Conservation (phyloP, 2,329 filamentous ascomycete genomes). For the Rhynchosporium agropyri region DNA sequence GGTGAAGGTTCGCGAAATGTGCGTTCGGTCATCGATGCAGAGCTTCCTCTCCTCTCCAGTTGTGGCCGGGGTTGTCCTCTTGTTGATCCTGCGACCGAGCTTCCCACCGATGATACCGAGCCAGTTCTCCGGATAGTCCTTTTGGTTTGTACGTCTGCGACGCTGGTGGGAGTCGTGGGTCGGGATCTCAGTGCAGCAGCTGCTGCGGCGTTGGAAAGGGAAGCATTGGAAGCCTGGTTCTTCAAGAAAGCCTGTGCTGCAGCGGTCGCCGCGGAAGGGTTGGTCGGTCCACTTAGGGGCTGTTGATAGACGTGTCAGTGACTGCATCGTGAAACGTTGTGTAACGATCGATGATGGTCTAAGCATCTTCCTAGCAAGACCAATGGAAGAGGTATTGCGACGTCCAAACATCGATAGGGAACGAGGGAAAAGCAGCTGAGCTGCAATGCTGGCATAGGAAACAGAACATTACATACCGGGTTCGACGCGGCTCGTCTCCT, state of each 20-base stretch:
- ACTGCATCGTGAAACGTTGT: constrained; percentile 16
- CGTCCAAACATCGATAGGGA: constrained; percentile 23
- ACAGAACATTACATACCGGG: constrained; percentile 42
- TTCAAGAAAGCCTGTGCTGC: constrained; percentile 80
- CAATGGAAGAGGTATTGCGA: constrained; percentile 31
- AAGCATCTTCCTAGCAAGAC: constrained; percentile 20
- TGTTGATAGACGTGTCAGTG: constrained; percentile 44
- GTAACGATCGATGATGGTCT: constrained; percentile 14
- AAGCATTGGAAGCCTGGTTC: constrained; percentile 62
- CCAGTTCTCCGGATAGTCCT: constrained; percentile 73
- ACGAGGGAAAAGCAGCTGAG: constrained; percentile 6
- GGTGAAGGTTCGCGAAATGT: constrained; percentile 82
- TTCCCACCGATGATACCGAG: constrained; percentile 70
- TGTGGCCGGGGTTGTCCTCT: constrained; percentile 45
- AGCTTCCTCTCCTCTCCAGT: constrained; percentile 68
- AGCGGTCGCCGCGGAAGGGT: constrained; percentile 75
- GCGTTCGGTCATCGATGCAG: constrained; percentile 83
- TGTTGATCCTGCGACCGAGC: constrained; percentile 48
- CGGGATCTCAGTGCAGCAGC: constrained; percentile 81
- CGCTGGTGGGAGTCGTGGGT: constrained; percentile 75
- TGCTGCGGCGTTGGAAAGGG: constrained; percentile 82
- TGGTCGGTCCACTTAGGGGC: constrained; percentile 64
- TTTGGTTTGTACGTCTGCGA: constrained; percentile 85
- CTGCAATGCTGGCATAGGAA: constrained; percentile 1
- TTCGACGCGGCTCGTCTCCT: constrained; percentile 47